These are phyloP conservation scores for Fusarium praegraminearum DNA, from an alignment of 2,329 filamentous ascomycete species.

Conservation along the genomic window DNA sequence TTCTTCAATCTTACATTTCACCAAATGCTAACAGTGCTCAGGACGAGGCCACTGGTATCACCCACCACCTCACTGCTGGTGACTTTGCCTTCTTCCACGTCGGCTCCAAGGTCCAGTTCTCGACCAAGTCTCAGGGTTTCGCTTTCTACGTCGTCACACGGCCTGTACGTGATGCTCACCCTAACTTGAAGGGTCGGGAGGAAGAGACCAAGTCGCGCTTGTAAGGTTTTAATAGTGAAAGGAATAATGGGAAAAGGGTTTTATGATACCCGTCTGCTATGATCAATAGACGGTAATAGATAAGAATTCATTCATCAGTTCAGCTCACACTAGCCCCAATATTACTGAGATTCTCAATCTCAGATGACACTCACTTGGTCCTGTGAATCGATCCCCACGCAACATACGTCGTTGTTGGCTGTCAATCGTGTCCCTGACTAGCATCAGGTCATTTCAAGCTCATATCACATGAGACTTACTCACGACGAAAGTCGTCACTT, in stretches of 20 bases:
- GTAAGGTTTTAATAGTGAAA: neutral
- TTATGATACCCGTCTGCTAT: conserved; percentile 8
- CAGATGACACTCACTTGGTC: fast-evolving
- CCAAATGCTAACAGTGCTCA: conserved; percentile 1
- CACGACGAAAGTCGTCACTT: neutral
- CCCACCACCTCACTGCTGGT: conserved; percentile 39
- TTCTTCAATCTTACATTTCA: fast-evolving
- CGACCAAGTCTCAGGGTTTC: conserved; percentile 42
- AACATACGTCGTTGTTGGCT: fast-evolving
- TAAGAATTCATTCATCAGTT: neutral
- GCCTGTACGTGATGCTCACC: conserved; percentile 40
- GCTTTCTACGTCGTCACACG: conserved; percentile 46
- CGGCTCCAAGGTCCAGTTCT: conserved; percentile 47
- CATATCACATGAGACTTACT: neutral
- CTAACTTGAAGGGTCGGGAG: conserved; percentile 41
- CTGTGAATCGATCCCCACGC: fast-evolving
- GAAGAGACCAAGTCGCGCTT: conserved; percentile 40
- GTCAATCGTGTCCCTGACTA: neutral
- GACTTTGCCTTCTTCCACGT: conserved; percentile 47
- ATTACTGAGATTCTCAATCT: neutral
- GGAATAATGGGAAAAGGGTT: neutral
- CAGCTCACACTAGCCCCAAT: fast-evolving
- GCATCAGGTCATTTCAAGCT: too few relatives aligned
- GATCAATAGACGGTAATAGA: conserved; percentile 15
- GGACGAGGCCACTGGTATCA: conserved; percentile 46